Evolutionary conservation across 352 stramenopile genomes (phyloP).

Genomic region (Globisporangium paddicum): DNA sequence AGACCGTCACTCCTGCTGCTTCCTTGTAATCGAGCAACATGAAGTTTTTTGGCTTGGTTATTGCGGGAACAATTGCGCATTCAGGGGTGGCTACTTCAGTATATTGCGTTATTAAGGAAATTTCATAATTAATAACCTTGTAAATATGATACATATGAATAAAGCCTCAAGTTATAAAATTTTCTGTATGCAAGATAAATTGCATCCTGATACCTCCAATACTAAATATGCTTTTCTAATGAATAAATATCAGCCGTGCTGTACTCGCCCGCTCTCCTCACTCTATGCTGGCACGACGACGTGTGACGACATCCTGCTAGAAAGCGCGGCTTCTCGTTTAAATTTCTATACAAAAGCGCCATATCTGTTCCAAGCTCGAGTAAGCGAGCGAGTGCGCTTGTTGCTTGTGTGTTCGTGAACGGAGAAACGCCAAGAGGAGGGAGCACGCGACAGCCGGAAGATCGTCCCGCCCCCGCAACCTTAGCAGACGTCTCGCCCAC

Average conservation of each 20-base stretch:
- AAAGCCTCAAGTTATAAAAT: too few relatives aligned
- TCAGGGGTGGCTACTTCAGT: not conserved
- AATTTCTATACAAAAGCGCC: not conserved
- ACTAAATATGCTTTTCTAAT: too few relatives aligned
- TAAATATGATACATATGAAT: too few relatives aligned
- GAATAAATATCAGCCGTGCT: too few relatives aligned
- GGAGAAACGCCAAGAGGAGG: constrained; percentile 7
- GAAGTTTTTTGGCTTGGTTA: not conserved
- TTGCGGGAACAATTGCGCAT: not conserved
- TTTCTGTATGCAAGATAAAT: too few relatives aligned
- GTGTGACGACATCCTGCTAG: not conserved
- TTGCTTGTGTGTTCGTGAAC: constrained; percentile 1
- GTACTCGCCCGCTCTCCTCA: too few relatives aligned
- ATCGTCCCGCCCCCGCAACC: constrained; percentile 1
- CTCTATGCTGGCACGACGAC: not conserved
- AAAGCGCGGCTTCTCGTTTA: not conserved
- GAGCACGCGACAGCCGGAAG: constrained; percentile 6
- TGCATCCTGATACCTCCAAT: too few relatives aligned
- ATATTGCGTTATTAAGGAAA: too few relatives aligned
- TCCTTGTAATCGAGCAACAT: not conserved
- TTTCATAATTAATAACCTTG: too few relatives aligned
- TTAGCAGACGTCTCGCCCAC: not conserved
- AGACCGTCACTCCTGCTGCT: not conserved
- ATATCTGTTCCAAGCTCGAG: not conserved
- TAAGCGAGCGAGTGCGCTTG: not conserved